A percentile compares a stretch with the other conserved stretches of the same genome.
Evolutionary conservation across 2,329 filamentous ascomycete genomes (phyloP).

Genomic region (Pseudocercospora macadamiae): DNA sequence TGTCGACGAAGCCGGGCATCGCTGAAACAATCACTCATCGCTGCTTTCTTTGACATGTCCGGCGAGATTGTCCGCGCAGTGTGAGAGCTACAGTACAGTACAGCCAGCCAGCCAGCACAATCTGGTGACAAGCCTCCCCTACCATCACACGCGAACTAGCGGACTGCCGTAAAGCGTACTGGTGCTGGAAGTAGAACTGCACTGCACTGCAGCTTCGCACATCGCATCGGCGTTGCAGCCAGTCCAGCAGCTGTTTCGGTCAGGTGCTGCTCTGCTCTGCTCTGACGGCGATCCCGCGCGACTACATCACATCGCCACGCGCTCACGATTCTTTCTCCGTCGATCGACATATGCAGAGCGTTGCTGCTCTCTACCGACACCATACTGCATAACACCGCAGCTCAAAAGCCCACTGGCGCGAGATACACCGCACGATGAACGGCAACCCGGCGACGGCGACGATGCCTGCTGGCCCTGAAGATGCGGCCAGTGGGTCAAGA

Average conservation of each 20-base stretch:
- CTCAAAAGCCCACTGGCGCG: conserved; percentile 1
- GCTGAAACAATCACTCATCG: not conserved
- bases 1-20: not conserved
- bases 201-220: too few relatives aligned
- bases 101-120: too few relatives aligned
- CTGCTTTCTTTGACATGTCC: conserved; percentile 6
- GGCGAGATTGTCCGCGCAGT: not conserved
- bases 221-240: too few relatives aligned
- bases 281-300: not conserved
- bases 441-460: conserved; percentile 20
- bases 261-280: not conserved
- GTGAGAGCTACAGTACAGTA: too few relatives aligned
- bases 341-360: not conserved
- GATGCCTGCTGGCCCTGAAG: conserved; percentile 25
- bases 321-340: too few relatives aligned
- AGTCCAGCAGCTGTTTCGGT: not conserved
- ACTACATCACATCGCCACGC: not conserved
- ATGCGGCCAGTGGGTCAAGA: conserved; percentile 25
- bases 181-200: too few relatives aligned
- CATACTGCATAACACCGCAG: not conserved
- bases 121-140: not conserved
- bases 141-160: too few relatives aligned
- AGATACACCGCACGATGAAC: conserved; percentile 20
- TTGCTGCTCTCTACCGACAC: not conserved
- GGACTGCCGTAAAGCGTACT: too few relatives aligned